These are phyloP conservation scores for Backusella morwellensis DNA, from an alignment of 192 early-diverging fungal genomes.

Conservation along the genomic window DNA sequence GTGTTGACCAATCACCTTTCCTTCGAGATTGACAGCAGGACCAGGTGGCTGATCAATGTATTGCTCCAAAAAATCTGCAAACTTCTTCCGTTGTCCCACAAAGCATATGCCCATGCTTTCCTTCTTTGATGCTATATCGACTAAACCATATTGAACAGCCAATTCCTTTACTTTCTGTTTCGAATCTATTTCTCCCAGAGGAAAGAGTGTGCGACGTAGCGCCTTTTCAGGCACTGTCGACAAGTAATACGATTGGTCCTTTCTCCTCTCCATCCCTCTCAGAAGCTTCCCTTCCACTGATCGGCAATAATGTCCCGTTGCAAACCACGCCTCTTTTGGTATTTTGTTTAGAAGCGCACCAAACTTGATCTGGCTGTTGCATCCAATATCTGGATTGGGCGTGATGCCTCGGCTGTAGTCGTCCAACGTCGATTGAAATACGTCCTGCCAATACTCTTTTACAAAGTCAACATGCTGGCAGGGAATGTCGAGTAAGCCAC, in stretches of 20 bases:
- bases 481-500: slow-evolving; percentile 65
- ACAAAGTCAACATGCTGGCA: slow-evolving; percentile 65
- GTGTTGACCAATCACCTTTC: slow-evolving; percentile 48
- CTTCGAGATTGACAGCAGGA: slow-evolving; percentile 29
- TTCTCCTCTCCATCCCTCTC: slow-evolving; percentile 59
- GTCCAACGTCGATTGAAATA: slow-evolving; percentile 80
- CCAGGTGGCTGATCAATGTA: slow-evolving; percentile 33
- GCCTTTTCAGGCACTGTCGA: slow-evolving; percentile 55
- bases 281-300: slow-evolving; percentile 38
- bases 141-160: slow-evolving; percentile 55
- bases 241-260: slow-evolving; percentile 96
- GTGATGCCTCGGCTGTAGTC: slow-evolving; percentile 71
- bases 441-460: slow-evolving; percentile 88
- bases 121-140: slow-evolving; percentile 59
- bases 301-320: slow-evolving; percentile 56
- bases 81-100: slow-evolving; percentile 77
- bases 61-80: slow-evolving; percentile 63
- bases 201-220: slow-evolving; percentile 65
- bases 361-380: slow-evolving; percentile 95
- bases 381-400: slow-evolving; percentile 92
- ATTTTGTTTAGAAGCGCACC: slow-evolving; percentile 68
- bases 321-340: slow-evolving; percentile 32
- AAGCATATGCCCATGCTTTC: slow-evolving; percentile 98
- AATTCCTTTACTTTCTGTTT: slow-evolving; percentile 77
- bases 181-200: slow-evolving; percentile 63